These are phyloP conservation scores for Metschnikowia reukaufii DNA, from an alignment of 805 yeast species.

Conservation along the genomic window DNA sequence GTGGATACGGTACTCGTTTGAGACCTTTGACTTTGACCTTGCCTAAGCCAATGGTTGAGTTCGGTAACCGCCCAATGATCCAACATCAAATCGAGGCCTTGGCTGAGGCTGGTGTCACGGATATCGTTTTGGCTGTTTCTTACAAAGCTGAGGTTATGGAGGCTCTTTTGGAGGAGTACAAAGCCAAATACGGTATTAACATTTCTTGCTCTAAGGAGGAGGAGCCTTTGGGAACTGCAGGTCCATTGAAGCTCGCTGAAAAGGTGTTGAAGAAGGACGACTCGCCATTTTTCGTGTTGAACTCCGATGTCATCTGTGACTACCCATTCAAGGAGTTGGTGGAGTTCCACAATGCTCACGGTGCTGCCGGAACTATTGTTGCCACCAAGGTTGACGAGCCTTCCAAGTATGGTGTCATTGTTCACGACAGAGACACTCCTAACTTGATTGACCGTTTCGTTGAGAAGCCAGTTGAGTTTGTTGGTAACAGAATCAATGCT, in stretches of 20 bases:
- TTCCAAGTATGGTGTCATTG: slow-evolving; percentile 98
- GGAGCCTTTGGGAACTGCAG: slow-evolving; percentile 99
- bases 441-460: slow-evolving; percentile 97
- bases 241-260: slow-evolving; percentile 97
- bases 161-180: slow-evolving; percentile 89
- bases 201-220: slow-evolving; percentile 98
- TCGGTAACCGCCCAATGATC: slow-evolving; percentile 99
- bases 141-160: slow-evolving; percentile 99
- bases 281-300: slow-evolving; percentile 94
- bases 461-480: slow-evolving; percentile 99
- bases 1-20: slow-evolving; percentile 99
- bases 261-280: slow-evolving; percentile 89
- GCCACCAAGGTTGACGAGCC: slow-evolving; percentile 99
- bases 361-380: slow-evolving; percentile 97
- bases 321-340: slow-evolving; percentile 94
- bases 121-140: slow-evolving; percentile 97
- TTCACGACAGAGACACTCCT: slow-evolving; percentile 91
- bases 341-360: slow-evolving; percentile 90
- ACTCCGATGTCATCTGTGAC: slow-evolving; percentile 98
- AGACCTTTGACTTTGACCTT: slow-evolving; percentile 95
- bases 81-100: slow-evolving; percentile 97
- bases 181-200: slow-evolving; percentile 87
- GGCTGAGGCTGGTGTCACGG: slow-evolving; percentile 98
- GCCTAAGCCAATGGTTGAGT: slow-evolving; percentile 97
- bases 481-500: slow-evolving; percentile 99